Evolutionary conservation across 2,329 filamentous ascomycete genomes (phyloP), one percentile per base, ranked within the genome.

Genomic region (Microsporum canis): DNA sequence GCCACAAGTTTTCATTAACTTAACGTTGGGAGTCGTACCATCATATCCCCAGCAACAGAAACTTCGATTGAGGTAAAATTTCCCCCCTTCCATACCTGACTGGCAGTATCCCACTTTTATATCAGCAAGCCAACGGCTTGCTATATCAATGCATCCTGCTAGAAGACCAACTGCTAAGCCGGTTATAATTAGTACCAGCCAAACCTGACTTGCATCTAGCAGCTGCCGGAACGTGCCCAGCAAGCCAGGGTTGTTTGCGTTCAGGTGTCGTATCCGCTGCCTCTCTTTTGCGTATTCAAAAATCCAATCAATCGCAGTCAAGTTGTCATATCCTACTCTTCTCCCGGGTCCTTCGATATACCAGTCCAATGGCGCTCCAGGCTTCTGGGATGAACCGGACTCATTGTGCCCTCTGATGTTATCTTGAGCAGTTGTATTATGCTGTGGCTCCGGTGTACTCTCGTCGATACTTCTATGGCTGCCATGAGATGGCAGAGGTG

Each of bases 281-380:
- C 94, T 84, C 76, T 99, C 94, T 73, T 96, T 96, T 59, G 89
- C 94, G 71, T 97, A 96, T 74, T 99, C 94, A 69, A 96, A 97
- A 71, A 97, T 97, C 94, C 94, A 99, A 77, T 99, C 94, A 72
- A 99, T 99, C 62, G 94, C 92, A 14, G 92, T 96, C 72, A 96
- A 80, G 75, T 99, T 88, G 70, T 96, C 92, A 76, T 99, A 99
- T 60, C 89, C 92, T 41, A 96, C 91, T 70, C 94, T 84, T 59
- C 90, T 84, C 0, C 91, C 91, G 0, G 89, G 91, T 0, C 90
- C 91, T 73, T 96, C 92, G 56, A 87, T 82, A 71, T 95, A 88
- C 92, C 92, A 97, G 73, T 97, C 92, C 17, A 76, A 65, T 33
- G 73, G 69, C 0, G 66, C 72, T 2, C 73, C 75, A 49, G 77